phyloP scores from a whole-genome alignment of 2,329 filamentous ascomycete genomes.

The Elsinoe arachidis region DNA sequence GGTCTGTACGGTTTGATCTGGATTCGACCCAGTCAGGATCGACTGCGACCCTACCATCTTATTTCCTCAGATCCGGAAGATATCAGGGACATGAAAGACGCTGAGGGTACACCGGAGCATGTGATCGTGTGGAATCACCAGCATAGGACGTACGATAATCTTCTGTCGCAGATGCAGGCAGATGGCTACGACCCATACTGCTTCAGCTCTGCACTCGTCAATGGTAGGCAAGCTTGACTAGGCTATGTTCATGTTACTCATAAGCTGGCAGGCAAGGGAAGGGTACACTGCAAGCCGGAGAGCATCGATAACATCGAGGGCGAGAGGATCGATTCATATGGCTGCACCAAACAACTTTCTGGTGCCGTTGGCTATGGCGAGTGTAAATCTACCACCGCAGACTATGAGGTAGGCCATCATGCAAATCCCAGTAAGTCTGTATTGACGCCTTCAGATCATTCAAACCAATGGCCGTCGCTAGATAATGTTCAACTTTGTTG shows the following conservation, averaged over 20 bases:
- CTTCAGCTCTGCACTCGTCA: conserved; percentile 18
- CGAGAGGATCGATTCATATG: conserved; percentile 15
- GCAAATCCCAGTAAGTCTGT: no score
- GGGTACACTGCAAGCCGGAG: conserved; percentile 18
- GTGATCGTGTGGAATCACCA: conserved; percentile 19
- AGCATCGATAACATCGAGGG: conserved; percentile 14
- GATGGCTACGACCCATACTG: conserved; percentile 19
- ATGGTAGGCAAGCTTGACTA: conserved; percentile 7
- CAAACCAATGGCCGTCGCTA: conserved; percentile 16
- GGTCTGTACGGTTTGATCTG: conserved; percentile 18
- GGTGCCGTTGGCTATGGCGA: conserved; percentile 17
- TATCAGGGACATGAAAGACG: conserved; percentile 18
- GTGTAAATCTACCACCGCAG: conserved; percentile 14
- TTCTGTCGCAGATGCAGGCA: conserved; percentile 17
- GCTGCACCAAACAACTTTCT: conserved; percentile 15
- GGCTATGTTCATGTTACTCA: not conserved
- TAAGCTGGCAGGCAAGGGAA: conserved; percentile 11
- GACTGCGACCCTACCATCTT: conserved; percentile 17
- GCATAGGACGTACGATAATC: conserved; percentile 17
- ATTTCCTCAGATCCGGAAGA: conserved; percentile 16
- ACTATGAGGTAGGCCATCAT: conserved; percentile 10
- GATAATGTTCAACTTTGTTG: conserved; percentile 18
- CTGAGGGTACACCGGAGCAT: conserved; percentile 15
- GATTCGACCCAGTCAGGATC: conserved; percentile 17
- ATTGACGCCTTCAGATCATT: conserved; percentile 12